Evolutionary conservation across 352 stramenopile species (phyloP).

Genomic region (Pythium vanterpoolii): DNA sequence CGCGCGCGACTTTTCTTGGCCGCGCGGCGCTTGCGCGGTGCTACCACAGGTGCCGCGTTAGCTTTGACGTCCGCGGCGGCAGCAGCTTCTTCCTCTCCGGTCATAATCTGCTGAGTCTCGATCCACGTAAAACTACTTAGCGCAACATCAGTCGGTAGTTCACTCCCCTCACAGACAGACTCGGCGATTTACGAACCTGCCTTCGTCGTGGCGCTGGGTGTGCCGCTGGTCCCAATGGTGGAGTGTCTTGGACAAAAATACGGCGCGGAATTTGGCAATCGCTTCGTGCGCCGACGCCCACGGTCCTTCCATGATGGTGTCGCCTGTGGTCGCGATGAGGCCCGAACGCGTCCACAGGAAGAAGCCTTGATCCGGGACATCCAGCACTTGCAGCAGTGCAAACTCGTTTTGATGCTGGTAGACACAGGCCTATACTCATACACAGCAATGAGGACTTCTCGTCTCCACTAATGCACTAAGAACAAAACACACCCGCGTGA

Average conservation of each 20-base stretch:
- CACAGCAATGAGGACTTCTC: background rate
- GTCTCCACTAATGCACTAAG: background rate
- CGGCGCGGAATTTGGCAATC: constrained; percentile 39
- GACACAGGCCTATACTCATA: constrained; percentile 38
- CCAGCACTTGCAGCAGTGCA: constrained; percentile 54
- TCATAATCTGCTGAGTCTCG: constrained; percentile 52
- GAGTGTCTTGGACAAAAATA: constrained; percentile 51
- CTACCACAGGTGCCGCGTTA: background rate
- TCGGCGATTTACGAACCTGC: constrained; percentile 24
- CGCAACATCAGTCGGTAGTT: too few species aligned
- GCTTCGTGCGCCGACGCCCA: constrained; percentile 32
- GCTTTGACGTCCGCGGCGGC: background rate
- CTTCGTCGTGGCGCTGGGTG: constrained; percentile 45
- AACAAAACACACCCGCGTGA: constrained; percentile 41
- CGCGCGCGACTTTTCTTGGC: constrained; percentile 27
- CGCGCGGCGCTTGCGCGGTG: constrained; percentile 8
- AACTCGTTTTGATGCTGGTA: constrained; percentile 67
- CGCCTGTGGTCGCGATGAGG: constrained; percentile 39
- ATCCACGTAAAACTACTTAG: constrained; percentile 62
- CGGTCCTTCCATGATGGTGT: constrained; percentile 41
- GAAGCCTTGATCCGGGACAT: constrained; percentile 37
- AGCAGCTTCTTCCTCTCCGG: constrained; percentile 28
- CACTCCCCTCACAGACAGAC: background rate
- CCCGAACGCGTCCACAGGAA: constrained; percentile 54
- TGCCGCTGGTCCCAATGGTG: constrained; percentile 56